Base-by-base conservation (phyloP, 2,329 filamentous ascomycete genomes). In the Lithohypha guttulata region DNA sequence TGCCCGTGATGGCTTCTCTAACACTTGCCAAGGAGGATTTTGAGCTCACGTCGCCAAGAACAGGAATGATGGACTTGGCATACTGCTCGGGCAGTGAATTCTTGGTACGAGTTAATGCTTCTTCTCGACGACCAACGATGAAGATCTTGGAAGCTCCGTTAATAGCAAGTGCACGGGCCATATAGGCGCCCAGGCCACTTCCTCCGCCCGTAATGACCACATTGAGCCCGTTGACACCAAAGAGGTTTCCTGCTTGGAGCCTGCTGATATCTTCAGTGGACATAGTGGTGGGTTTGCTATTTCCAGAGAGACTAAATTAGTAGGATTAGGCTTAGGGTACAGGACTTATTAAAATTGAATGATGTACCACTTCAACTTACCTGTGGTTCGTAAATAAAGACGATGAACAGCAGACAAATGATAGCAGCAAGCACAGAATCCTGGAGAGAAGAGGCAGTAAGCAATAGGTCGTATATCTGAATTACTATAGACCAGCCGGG, bases 171-270 rank as follows among this genome's bases (percentile, higher is more conserved):
- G 64, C 58, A 30, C 57, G 53, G 4, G 65, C 61, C 44, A 65
- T 65, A 42, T 60, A 62, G 1, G 61, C 54, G 3, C 64, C 64
- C 8, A 68, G 43, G 14, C 58, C 59, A 31, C 58, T 66, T 27
- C 69, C 70, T 29, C 69, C 69, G 22, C 70, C 70, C 1, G 69
- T 74, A 30, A 74, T 56, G 39, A 72, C 63, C 17, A 59, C 67
- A 2, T 73, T 66, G 19, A 69, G 58, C 32, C 62, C 68, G 36
- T 70, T 59, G 45, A 72, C 66, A 8, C 59, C 60, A 55, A 73
- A 73, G 3, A 74, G 39, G 22, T 37, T 45, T 9, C 31, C 39
- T 10, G 42, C 42, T 20, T 44, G 30, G 11, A 44, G 38, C 22
- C 30, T 35, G 8, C 33, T 32, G 20, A 28, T 23, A n/a, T 34